A percentile compares a stretch with the other conserved stretches of the same genome.
These are phyloP conservation scores for Cupressus sempervirens DNA, from an alignment of 75 land plant genomes.

Conservation along the genomic window DNA sequence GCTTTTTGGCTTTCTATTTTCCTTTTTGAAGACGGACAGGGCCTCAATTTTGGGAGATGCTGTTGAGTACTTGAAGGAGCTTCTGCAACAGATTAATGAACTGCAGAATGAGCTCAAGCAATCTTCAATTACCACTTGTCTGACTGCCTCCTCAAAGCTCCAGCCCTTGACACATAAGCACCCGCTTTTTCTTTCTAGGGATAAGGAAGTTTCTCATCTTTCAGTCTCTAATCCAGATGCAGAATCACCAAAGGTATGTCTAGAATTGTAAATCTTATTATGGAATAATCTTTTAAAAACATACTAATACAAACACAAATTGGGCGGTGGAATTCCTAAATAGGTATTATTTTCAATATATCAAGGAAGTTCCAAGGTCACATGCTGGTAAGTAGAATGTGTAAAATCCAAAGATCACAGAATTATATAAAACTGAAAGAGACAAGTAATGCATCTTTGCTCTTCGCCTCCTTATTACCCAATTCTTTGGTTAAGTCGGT, in stretches of 20 bases:
- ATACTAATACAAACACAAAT: not conserved
- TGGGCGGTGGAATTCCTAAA: not conserved
- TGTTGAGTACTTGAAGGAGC: constrained; percentile 27
- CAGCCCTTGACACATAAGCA: not conserved
- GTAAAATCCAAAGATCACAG: not conserved
- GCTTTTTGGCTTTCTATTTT: not conserved
- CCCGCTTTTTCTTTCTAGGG: not conserved
- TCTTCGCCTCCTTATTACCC: too few species aligned
- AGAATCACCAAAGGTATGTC: constrained; percentile 26
- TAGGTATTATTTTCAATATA: not conserved
- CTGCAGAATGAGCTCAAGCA: constrained; percentile 6
- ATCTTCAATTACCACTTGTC: not conserved
- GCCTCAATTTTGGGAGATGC: constrained; percentile 29
- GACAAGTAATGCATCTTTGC: not conserved
- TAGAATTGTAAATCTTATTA: not conserved
- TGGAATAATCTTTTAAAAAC: constrained; percentile 14
- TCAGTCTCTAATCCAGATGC: constrained; percentile 19
- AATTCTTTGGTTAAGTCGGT: too few species aligned
- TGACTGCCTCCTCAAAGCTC: not conserved
- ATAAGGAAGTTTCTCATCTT: constrained; percentile 18
- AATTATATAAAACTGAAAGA: not conserved
- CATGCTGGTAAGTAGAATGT: not conserved
- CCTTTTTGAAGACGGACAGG: constrained; percentile 17
- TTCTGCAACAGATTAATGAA: constrained; percentile 6
- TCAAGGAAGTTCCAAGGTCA: not conserved